phyloP scores from a whole-genome alignment of 2,329 filamentous ascomycete genomes.

The Claviceps africana region DNA sequence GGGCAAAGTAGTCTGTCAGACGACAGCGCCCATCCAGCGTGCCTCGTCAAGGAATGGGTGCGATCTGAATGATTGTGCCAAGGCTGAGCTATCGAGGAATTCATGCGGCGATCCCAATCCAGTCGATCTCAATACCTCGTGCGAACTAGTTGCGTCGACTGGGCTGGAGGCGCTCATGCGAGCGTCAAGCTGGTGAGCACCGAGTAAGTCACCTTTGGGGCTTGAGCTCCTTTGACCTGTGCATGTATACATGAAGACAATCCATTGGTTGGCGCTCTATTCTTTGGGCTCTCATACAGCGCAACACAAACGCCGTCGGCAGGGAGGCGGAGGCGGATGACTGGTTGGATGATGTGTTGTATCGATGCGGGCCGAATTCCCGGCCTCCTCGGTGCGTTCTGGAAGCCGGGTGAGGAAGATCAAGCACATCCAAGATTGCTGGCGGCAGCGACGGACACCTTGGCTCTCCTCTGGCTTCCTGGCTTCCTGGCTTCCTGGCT shows the following conservation, averaged over 20 bases:
- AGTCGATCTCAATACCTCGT: neutral
- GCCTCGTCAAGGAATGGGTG: neutral
- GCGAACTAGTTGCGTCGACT: neutral
- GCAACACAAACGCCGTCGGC: neutral
- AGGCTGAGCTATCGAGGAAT: neutral
- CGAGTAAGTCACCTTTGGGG: too few relatives aligned
- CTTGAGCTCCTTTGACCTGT: neutral
- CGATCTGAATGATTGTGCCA: neutral
- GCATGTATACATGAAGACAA: neutral
- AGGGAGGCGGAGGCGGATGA: neutral
- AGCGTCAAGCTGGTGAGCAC: neutral
- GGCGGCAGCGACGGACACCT: neutral
- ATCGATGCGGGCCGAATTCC: constrained; percentile 1
- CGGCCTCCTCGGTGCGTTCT: constrained; percentile 1
- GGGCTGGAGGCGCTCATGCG: neutral
- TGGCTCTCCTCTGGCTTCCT: too few relatives aligned
- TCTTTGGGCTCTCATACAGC: neutral
- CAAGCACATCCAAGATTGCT: neutral
- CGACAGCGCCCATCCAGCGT: neutral
- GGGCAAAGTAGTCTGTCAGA: neutral
- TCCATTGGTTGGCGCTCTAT: neutral
- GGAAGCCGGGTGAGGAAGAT: neutral
- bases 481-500: neutral
- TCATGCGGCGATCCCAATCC: neutral
- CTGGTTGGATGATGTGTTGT: constrained; percentile 3